Evolutionary conservation across 139 green algal genomes (phyloP).

Genomic region (Chlamydomonas applanata): DNA sequence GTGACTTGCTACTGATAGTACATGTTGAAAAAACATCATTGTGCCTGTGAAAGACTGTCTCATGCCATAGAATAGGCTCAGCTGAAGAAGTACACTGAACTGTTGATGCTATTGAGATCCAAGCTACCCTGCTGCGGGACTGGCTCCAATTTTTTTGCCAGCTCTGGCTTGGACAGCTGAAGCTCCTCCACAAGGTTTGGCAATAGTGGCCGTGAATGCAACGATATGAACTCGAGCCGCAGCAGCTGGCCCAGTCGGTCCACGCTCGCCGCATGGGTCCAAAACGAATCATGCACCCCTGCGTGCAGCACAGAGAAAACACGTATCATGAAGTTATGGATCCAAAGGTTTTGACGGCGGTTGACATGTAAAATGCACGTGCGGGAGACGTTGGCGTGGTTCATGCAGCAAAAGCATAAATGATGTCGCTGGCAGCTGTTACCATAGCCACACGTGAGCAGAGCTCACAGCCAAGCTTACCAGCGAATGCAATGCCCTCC

Average conservation of each 20-base stretch:
- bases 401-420: too few relatives aligned
- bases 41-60: too few relatives aligned
- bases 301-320: slow-evolving; percentile 60
- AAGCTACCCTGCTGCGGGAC: slow-evolving; percentile 69
- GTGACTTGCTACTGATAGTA: too few relatives aligned
- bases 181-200: slow-evolving; percentile 57
- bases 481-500: slow-evolving; percentile 18
- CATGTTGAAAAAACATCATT: too few relatives aligned
- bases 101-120: slow-evolving; percentile 62
- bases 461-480: too few relatives aligned
- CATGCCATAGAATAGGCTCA: slow-evolving; percentile 28
- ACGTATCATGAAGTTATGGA: too few relatives aligned
- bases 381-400: too few relatives aligned
- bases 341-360: too few relatives aligned
- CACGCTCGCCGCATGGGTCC: slow-evolving; percentile 89
- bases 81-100: slow-evolving; percentile 89
- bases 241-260: slow-evolving; percentile 78
- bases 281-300: slow-evolving; percentile 98
- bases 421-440: too few relatives aligned
- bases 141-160: slow-evolving; percentile 52
- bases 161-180: not conserved
- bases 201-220: slow-evolving; percentile 85
- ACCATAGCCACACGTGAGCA: too few relatives aligned
- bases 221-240: slow-evolving; percentile 82
- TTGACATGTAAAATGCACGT: too few relatives aligned